Evolutionary conservation across 2,329 filamentous ascomycete species (phyloP).

Genomic region (Aspergillus novoparasiticus): DNA sequence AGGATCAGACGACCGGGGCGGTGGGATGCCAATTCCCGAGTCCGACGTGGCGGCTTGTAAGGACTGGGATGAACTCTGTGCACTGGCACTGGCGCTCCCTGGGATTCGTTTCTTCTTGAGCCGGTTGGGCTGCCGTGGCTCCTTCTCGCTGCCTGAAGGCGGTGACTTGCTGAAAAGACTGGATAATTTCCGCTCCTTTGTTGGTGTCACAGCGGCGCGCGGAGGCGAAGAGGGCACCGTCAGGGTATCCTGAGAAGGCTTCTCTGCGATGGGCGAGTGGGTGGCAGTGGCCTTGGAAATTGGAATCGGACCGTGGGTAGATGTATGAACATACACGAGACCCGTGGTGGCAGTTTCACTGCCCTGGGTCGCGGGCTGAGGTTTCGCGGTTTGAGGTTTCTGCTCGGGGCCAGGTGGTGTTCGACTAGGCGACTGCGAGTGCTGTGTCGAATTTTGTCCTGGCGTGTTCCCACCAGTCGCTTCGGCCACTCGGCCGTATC

Average conservation of each 20-base stretch:
- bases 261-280: conserved; percentile 1
- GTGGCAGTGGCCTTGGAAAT: conserved; percentile 20
- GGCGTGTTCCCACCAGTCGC: conserved; percentile 51
- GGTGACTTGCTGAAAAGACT: conserved; percentile 70
- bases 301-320: conserved; percentile 36
- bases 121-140: conserved; percentile 77
- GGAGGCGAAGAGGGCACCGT: conserved; percentile 43
- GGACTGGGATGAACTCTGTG: conserved; percentile 85
- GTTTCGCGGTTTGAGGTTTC: conserved; percentile 3
- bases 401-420: conserved; percentile 27
- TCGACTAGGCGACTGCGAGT: conserved; percentile 34
- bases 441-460: conserved; percentile 32
- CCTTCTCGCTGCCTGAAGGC: conserved; percentile 63
- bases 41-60: conserved; percentile 54
- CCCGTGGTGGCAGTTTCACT: conserved; percentile 16
- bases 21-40: conserved; percentile 40
- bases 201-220: conserved; percentile 55
- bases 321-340: conserved; percentile 32
- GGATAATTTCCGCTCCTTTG: conserved; percentile 68
- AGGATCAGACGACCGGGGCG: conserved; percentile 29
- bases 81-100: conserved; percentile 77
- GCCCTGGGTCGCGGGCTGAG: too few relatives aligned
- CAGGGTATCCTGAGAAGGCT: conserved; percentile 46
- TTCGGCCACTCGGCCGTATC: conserved; percentile 64
- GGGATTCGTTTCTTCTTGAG: conserved; percentile 83